Evolutionary conservation across 2,329 filamentous ascomycete genomes (phyloP), one percentile per base, ranked within the genome.

Genomic region (Cladophialophora exuberans): DNA sequence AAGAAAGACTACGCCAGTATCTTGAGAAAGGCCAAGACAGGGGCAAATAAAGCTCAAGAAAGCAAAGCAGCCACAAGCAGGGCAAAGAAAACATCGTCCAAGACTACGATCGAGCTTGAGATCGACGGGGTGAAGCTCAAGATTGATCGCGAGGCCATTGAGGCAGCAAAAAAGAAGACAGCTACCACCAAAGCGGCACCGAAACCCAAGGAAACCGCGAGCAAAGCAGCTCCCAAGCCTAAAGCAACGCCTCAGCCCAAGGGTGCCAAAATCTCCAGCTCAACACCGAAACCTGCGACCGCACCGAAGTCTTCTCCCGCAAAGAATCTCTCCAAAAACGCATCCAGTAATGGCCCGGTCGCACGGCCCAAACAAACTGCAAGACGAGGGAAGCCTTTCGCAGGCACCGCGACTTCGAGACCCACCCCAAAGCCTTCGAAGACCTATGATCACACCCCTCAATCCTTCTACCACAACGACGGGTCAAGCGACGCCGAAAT

Each of bases 1-100:
- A 84, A 81, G 72, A 83, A 79, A 59, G 77, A 84, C 56, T 85
- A 80, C 43, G 54, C 50, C 7, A 33, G 45, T n/a, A 20, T 41
- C 75, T 72, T 71, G 2, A 77, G 76, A 57, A 76, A 73, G 20
- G 76, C 81, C 26, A 57, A 61, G 30, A 45, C 17, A 15, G 62
- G 43, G 33, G 54, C 35, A 38, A 59, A 17, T 9, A 36, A 22
- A 6, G 18, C 52, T n/a, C 38, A 49, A 11, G 44, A 44, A 26
- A 43, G 35, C 13, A 50, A 57, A 18, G 26, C 23, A 23, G 18
- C 18, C 6, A 26, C 31, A 20, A 17, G 17, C n/a, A 43, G 35
- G 20, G 9, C 26, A 20, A 30, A 46, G 5, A 39, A n/a, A 15
- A 38, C 36, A n/a, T n/a, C n/a, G 41, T 22, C 23, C 13, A 48